phyloP scores from a whole-genome alignment of 2,329 filamentous ascomycete species.

The Nothophoma quercina region DNA sequence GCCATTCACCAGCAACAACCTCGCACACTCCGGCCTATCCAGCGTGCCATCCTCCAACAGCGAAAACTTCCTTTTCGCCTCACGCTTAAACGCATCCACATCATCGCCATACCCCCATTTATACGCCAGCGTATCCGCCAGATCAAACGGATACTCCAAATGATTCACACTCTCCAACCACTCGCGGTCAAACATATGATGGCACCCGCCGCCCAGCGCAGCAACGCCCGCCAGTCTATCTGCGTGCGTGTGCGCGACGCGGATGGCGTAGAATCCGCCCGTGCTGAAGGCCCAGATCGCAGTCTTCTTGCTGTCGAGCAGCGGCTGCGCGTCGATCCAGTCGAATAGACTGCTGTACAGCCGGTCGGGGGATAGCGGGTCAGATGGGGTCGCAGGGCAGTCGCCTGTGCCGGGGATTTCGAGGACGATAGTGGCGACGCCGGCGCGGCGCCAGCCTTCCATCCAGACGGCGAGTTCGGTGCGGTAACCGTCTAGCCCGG shows the following conservation, averaged over 20 bases:
- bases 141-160: constrained; percentile 67
- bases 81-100: constrained; percentile 55
- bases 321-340: constrained; percentile 59
- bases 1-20: constrained; percentile 64
- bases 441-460: constrained; percentile 58
- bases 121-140: constrained; percentile 59
- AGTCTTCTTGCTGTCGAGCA: constrained; percentile 58
- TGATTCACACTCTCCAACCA: constrained; percentile 65
- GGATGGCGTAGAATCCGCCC: constrained; percentile 66
- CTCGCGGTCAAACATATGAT: constrained; percentile 62
- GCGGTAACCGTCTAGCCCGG: constrained; percentile 66
- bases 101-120: constrained; percentile 56
- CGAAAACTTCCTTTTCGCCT: constrained; percentile 60
- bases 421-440: constrained; percentile 59
- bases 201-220: constrained; percentile 62
- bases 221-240: constrained; percentile 61
- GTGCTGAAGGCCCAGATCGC: constrained; percentile 66
- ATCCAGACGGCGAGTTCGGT: constrained; percentile 64
- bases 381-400: constrained; percentile 58
- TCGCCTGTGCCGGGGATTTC: constrained; percentile 68
- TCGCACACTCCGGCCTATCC: constrained; percentile 57
- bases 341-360: constrained; percentile 63
- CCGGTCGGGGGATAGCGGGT: constrained; percentile 60
- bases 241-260: constrained; percentile 65
- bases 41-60: constrained; percentile 64